Conservation (phyloP, 352 stramenopile species). For the Globisporangium perplexum region DNA sequence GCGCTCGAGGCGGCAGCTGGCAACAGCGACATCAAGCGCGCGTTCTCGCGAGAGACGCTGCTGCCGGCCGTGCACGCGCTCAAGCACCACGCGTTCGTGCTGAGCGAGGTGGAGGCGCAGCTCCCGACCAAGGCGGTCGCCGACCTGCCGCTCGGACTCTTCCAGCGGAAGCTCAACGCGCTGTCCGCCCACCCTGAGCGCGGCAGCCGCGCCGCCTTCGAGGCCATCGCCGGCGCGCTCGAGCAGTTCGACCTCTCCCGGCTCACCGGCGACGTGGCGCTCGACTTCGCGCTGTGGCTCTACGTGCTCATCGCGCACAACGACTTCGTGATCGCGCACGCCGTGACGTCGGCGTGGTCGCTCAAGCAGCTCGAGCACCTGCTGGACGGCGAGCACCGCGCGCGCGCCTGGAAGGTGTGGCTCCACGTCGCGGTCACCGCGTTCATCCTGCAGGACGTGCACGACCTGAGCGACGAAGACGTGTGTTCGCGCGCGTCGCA, state of each 20-base stretch:
- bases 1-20: background rate
- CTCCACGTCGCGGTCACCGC: slow-evolving; percentile 22
- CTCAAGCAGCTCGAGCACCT: slow-evolving; percentile 31
- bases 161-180: slow-evolving; percentile 19
- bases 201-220: slow-evolving; percentile 13
- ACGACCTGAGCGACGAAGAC: slow-evolving; percentile 24
- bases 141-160: slow-evolving; percentile 6
- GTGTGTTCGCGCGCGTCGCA: slow-evolving; percentile 13
- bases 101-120: slow-evolving; percentile 8
- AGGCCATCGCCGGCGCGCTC: slow-evolving; percentile 9
- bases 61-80: slow-evolving; percentile 7
- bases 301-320: slow-evolving; percentile 23
- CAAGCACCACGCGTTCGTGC: slow-evolving; percentile 11
- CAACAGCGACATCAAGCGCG: background rate
- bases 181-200: slow-evolving; percentile 17
- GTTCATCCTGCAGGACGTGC: slow-evolving; percentile 21
- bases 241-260: slow-evolving; percentile 18
- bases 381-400: slow-evolving; percentile 12
- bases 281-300: slow-evolving; percentile 28
- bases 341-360: slow-evolving; percentile 26
- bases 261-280: slow-evolving; percentile 17
- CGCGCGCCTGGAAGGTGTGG: slow-evolving; percentile 29
- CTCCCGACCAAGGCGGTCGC: slow-evolving; percentile 2
- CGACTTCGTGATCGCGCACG: slow-evolving; percentile 32
- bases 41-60: slow-evolving; percentile 16